phyloP scores from a whole-genome alignment of 2,329 filamentous ascomycete species.

The Calonectria hongkongensis region DNA sequence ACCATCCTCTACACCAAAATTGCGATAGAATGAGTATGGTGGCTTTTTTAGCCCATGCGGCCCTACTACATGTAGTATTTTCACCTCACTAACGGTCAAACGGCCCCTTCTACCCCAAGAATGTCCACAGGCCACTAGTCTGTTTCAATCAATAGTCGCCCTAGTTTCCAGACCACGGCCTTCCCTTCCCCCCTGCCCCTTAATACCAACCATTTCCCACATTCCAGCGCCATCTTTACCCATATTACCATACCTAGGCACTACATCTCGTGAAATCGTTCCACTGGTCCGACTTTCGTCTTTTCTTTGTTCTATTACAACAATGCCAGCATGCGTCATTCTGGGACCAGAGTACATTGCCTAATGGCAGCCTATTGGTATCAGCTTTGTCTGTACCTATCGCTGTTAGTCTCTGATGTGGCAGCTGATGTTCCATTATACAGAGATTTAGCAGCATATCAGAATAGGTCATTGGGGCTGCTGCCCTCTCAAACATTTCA shows the following conservation, averaged over 20 bases:
- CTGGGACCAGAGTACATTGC: background rate
- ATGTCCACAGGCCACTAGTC: background rate
- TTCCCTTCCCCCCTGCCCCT: background rate
- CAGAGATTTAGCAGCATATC: constrained; percentile 10
- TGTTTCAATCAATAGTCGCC: background rate
- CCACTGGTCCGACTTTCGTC: background rate
- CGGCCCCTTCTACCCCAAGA: background rate
- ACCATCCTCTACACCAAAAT: background rate
- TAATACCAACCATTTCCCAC: background rate
- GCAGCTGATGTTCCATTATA: background rate
- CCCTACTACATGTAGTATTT: too few relatives aligned
- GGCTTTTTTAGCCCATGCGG: background rate
- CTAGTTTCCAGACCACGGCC: background rate
- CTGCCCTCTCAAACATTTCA: background rate
- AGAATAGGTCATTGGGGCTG: constrained; percentile 1
- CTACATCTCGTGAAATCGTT: background rate
- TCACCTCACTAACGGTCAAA: background rate
- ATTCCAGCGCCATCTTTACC: background rate
- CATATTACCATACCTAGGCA: background rate
- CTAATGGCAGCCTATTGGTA: background rate
- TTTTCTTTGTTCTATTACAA: constrained; percentile 19
- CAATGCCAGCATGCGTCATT: background rate
- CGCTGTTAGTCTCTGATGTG: background rate
- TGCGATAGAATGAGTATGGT: background rate
- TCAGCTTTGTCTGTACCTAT: background rate